A percentile compares a stretch with the other conserved stretches of the same genome.
These are phyloP conservation scores for Hyphopichia pseudoburtonii DNA, from an alignment of 1,139 yeast genomes.

Conservation along the genomic window DNA sequence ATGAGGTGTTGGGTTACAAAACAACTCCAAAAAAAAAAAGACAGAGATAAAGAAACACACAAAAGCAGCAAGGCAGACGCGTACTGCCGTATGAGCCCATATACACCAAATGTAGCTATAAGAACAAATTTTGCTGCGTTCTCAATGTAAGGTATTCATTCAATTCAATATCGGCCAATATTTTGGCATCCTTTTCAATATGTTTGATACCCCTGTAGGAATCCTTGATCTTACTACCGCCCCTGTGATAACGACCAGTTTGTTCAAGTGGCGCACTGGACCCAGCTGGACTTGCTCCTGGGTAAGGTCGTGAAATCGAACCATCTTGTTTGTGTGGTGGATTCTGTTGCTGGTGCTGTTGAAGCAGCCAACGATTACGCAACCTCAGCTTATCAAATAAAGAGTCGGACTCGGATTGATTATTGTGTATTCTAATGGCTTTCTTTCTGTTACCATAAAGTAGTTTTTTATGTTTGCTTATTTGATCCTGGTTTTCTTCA, in stretches of 20 bases:
- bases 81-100: too few relatives aligned
- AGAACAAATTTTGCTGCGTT: constrained; percentile 17
- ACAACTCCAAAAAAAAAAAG: too few relatives aligned
- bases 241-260: background rate
- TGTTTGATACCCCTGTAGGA: constrained; percentile 4
- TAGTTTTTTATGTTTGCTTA: constrained; percentile 1
- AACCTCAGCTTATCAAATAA: too few relatives aligned
- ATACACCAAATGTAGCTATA: too few relatives aligned
- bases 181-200: constrained; percentile 5
- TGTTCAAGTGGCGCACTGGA: background rate
- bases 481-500: background rate
- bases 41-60: too few relatives aligned
- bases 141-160: constrained; percentile 19
- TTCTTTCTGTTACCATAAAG: constrained; percentile 2
- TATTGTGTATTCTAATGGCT: constrained; percentile 2
- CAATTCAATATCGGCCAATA: constrained; percentile 13
- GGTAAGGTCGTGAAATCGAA: background rate
- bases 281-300: background rate
- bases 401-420: too few relatives aligned
- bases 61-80: too few relatives aligned
- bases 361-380: too few relatives aligned
- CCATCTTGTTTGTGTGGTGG: too few relatives aligned
- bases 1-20: too few relatives aligned
- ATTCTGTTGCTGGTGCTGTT: background rate
- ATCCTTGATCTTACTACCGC: background rate